These are phyloP conservation scores for Clarireedia homoeocarpa DNA, from an alignment of 2,329 filamentous ascomycete species.

Conservation along the genomic window DNA sequence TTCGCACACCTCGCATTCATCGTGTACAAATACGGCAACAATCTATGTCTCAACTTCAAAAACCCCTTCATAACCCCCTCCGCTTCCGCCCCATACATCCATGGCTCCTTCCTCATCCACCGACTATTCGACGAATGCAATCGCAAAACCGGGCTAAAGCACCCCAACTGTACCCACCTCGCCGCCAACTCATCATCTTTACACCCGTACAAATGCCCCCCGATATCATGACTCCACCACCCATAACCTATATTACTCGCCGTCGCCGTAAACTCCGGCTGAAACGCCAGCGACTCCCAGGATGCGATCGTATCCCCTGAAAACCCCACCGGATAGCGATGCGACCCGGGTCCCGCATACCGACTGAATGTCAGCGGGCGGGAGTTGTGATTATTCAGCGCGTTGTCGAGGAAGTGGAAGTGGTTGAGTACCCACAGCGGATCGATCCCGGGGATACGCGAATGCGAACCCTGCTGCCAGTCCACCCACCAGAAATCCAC, in stretches of 20 bases:
- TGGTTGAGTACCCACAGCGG: conserved; percentile 60
- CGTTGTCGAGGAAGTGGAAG: conserved; percentile 47
- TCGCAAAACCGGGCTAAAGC: conserved; percentile 52
- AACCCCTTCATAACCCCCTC: conserved; percentile 25
- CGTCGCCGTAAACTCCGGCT: conserved; percentile 59
- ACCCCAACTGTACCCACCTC: conserved; percentile 34
- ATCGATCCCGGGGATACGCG: conserved; percentile 49
- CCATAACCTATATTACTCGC: conserved; percentile 60
- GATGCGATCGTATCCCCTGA: conserved; percentile 53
- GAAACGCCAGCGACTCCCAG: conserved; percentile 54
- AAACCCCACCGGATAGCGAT: conserved; percentile 37
- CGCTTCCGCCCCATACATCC: conserved; percentile 43
- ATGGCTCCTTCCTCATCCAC: conserved; percentile 56
- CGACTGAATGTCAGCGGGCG: neutral
- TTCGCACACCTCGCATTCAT: neutral
- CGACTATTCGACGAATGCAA: conserved; percentile 50
- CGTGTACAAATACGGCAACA: neutral
- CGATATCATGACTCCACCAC: conserved; percentile 63
- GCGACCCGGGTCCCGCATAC: neutral
- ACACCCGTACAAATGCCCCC: conserved; percentile 50
- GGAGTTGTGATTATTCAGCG: neutral
- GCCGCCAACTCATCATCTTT: conserved; percentile 47
- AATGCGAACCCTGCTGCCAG: conserved; percentile 55
- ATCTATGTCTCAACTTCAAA: neutral
- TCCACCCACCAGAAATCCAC: conserved; percentile 62